Evolutionary conservation across 2,329 filamentous ascomycete species (phyloP), one percentile per base, ranked within the genome.

Genomic region (Pseudophaeomoniella oleicola): DNA sequence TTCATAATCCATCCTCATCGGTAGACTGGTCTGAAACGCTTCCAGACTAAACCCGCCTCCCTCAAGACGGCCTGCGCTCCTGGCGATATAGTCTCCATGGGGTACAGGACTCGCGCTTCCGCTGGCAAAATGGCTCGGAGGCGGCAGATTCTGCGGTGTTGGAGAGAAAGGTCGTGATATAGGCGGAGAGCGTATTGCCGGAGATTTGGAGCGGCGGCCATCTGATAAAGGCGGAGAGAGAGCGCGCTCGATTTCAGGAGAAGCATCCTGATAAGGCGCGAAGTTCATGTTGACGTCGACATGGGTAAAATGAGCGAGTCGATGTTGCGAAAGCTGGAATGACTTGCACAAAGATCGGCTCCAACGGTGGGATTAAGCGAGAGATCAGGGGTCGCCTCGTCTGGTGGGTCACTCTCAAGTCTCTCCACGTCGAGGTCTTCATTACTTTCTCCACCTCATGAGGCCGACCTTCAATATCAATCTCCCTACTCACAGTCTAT

Each of bases 241-340:
- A 36, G 81, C 76, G 51, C 88, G 83, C 47, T 77, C 75, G 49
- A 80, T 71, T 63, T 96, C 87, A 6, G 90, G 90, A 12, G 81
- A 81, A 34, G 81, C 81, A 58, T 88, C 88, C 66, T 96, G 90
- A 63, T 96, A 98, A 27, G 90, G 90, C 32, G 90, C 90, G 57
- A 96, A 98, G 64, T 94, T 83, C 82, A 90, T 90, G 38, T 49
- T 63, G 42, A 9, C n/a, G 22, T n/a, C n/a, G 22, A n/a, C n/a
- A 27, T 27, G 22, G 9, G 6, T 6, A 6, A 27, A 27, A n/a
- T 27, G 22, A 9, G 22, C 22, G n/a, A 27, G 6, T 6, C 22
- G 22, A 27, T 6, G 9, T 27, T 27, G 22, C 22, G 22, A 6
- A n/a, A n/a, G 6, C 22, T 27, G n/a, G 22, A 9, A 9, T 6